Evolutionary conservation across 495 filamentous ascomycete genomes (phyloP).

Genomic region (Apodospora peruviana): DNA sequence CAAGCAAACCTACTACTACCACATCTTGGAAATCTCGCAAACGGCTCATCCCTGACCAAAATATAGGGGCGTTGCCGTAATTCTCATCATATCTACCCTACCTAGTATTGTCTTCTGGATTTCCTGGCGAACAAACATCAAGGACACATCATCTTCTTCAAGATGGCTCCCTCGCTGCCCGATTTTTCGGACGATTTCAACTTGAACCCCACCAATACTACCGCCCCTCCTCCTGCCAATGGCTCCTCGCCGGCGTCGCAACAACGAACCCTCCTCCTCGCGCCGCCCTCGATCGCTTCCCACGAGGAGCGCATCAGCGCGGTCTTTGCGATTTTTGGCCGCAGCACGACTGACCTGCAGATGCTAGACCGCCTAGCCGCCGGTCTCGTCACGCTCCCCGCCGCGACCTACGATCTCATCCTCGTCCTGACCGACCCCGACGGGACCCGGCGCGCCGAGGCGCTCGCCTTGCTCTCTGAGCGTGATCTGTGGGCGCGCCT

Average conservation of each 20-base stretch:
- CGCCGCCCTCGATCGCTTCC: conserved; percentile 47
- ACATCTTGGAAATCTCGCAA: too few relatives aligned
- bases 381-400: conserved; percentile 73
- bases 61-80: too few relatives aligned
- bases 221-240: conserved; percentile 6
- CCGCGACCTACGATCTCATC: conserved; percentile 73
- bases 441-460: conserved; percentile 54
- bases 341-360: conserved; percentile 76
- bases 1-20: too few relatives aligned
- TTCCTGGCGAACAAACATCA: too few relatives aligned
- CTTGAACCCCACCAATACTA: conserved; percentile 19
- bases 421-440: conserved; percentile 77
- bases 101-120: too few relatives aligned
- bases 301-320: conserved; percentile 40
- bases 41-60: too few relatives aligned
- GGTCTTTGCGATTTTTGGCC: conserved; percentile 51
- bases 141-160: too few relatives aligned
- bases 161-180: conserved; percentile 7
- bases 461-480: conserved; percentile 50
- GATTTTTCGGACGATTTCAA: conserved; percentile 24
- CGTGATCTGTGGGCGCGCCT: conserved; percentile 65
- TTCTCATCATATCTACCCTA: too few relatives aligned
- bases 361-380: conserved; percentile 94
- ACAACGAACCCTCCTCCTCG: conserved; percentile 48
- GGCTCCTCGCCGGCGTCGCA: conserved; percentile 4